Percentiles rank a stretch among this genome's conserved stretches.
Conservation (phyloP, 1,284 basidiomycete species). For the Inonotus obliquus region DNA sequence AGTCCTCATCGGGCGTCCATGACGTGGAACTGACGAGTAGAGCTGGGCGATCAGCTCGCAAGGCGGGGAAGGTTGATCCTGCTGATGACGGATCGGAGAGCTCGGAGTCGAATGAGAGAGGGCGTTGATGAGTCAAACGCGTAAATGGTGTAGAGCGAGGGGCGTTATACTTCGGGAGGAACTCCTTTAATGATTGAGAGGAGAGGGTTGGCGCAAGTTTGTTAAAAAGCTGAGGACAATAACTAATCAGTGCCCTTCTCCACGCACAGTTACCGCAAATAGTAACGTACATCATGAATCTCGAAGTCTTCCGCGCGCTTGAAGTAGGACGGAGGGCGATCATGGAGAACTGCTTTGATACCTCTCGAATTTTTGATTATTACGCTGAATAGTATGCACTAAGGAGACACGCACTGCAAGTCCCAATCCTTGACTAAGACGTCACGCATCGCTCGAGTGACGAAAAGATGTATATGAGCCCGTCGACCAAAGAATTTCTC, state of each 20-base stretch:
- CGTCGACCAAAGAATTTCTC: constrained; percentile 72
- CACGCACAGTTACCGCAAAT: background rate
- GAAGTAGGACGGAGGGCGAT: constrained; percentile 84
- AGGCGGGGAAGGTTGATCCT: constrained; percentile 27
- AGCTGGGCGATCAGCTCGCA: constrained; percentile 73
- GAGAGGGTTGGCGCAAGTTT: constrained; percentile 40
- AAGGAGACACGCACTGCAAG: constrained; percentile 54
- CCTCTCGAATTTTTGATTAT: constrained; percentile 53
- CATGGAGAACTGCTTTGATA: constrained; percentile 73
- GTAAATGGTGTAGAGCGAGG: constrained; percentile 69
- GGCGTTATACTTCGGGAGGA: constrained; percentile 37
- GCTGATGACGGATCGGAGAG: constrained; percentile 19
- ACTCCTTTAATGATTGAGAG: constrained; percentile 29
- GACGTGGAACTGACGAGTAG: constrained; percentile 90
- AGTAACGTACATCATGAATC: constrained; percentile 61
- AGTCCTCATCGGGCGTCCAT: constrained; percentile 98
- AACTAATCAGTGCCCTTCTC: constrained; percentile 22
- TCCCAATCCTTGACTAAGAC: constrained; percentile 72
- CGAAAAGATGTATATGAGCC: constrained; percentile 91
- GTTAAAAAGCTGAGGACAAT: constrained; percentile 45
- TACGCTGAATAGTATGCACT: background rate
- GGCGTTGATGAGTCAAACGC: constrained; percentile 18
- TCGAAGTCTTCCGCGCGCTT: constrained; percentile 64
- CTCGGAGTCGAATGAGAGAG: constrained; percentile 8
- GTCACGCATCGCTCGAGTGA: constrained; percentile 84